Conservation (phyloP, 192 early-diverging fungal genomes). For the Coemansia javaensis region DNA sequence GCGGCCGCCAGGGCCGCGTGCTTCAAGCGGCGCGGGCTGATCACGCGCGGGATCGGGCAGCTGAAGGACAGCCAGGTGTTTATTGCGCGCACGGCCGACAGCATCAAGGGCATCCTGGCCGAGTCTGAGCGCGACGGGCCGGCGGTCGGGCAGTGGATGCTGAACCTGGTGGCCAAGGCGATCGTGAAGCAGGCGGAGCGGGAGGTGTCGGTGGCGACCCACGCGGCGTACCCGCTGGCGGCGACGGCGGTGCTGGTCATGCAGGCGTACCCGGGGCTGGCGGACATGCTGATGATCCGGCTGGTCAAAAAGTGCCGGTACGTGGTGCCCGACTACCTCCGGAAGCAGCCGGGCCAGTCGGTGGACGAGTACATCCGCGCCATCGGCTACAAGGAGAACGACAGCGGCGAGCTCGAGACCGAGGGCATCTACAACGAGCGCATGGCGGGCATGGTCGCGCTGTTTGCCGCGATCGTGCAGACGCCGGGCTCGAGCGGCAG, state of each 20-base stretch:
- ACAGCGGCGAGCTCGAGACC: constrained; percentile 32
- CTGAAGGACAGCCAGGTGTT: constrained; percentile 41
- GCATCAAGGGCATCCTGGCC: constrained; percentile 8
- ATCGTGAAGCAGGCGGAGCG: constrained; percentile 44
- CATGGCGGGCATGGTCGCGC: constrained; percentile 41
- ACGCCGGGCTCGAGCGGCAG: constrained; percentile 5
- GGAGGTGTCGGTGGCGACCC: constrained; percentile 26
- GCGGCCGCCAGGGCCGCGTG: constrained; percentile 12
- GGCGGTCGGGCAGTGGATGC: constrained; percentile 34
- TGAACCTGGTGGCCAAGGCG: constrained; percentile 39
- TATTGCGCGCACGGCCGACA: constrained; percentile 18
- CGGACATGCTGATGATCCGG: constrained; percentile 32
- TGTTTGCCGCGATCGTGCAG: constrained; percentile 41
- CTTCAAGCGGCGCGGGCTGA: constrained; percentile 32
- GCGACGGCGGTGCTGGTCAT: constrained; percentile 24
- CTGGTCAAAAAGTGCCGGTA: constrained; percentile 48
- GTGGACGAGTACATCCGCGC: constrained; percentile 20
- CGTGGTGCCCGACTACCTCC: constrained; percentile 27
- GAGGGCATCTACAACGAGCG: constrained; percentile 32
- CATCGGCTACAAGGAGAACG: constrained; percentile 32
- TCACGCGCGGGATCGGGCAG: constrained; percentile 39
- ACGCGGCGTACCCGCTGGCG: constrained; percentile 35
- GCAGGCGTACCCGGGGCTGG: constrained; percentile 16
- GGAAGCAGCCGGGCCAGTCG: constrained; percentile 9
- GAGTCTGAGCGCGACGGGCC: constrained; percentile 7